A percentile compares a stretch with the other conserved stretches of the same genome.
Evolutionary conservation across 495 filamentous ascomycete genomes (phyloP).

Genomic region (Eremomyces bilateralis): DNA sequence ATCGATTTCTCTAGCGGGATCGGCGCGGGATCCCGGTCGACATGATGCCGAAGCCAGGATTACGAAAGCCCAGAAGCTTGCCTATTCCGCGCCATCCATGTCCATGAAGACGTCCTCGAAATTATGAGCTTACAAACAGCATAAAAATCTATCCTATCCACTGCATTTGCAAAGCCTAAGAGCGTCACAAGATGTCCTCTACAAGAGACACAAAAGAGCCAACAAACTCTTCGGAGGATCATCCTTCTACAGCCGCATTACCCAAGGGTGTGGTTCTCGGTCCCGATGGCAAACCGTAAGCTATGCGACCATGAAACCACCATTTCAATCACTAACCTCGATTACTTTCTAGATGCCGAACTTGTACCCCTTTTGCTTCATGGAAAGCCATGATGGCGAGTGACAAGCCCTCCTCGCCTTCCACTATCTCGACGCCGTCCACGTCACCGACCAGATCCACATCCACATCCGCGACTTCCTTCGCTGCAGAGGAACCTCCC

Average conservation of each 20-base stretch:
- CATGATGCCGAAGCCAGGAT: no score
- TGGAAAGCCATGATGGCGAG: slow-evolving; percentile 51
- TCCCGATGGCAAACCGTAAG: slow-evolving; percentile 92
- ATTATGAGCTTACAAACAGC: no score
- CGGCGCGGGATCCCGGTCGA: no score
- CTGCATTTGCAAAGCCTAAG: no score
- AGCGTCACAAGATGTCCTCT: no score
- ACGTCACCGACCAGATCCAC: slow-evolving; percentile 7
- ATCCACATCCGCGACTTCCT: slow-evolving; percentile 3
- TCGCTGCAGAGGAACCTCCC: slow-evolving; percentile 7
- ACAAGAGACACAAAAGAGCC: no score
- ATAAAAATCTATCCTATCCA: no score
- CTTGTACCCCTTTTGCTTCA: slow-evolving; percentile 55
- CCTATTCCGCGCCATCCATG: no score
- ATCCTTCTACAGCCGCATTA: no score
- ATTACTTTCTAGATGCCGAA: slow-evolving; percentile 45
- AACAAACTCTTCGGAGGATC: not conserved
- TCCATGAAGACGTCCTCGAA: no score
- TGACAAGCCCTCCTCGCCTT: slow-evolving; percentile 20
- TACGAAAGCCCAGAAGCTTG: no score
- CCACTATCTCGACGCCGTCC: slow-evolving; percentile 5
- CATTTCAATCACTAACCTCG: not conserved
- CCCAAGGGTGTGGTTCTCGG: slow-evolving; percentile 73
- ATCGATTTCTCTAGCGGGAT: no score
- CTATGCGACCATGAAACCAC: slow-evolving; percentile 1